Evolutionary conservation across 441 rosid genomes (phyloP).

Genomic region (Eruca vesicaria): DNA sequence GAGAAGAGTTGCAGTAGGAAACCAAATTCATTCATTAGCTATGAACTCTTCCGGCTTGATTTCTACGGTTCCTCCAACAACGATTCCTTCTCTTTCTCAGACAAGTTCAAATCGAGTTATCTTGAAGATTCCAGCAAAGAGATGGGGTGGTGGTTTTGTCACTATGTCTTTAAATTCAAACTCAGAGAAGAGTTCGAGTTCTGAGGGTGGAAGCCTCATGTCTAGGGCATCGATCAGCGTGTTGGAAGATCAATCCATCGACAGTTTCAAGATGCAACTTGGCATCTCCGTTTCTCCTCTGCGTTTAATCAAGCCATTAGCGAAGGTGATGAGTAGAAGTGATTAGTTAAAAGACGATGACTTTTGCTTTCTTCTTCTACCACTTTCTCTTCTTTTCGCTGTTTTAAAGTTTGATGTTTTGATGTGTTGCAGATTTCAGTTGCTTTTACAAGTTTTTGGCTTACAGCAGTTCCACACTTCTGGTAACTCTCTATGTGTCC

Average conservation of each 20-base stretch:
- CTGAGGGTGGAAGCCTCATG: not conserved
- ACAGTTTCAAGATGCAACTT: conserved; percentile 46
- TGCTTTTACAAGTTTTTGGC: conserved; percentile 71
- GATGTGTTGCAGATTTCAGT: conserved; percentile 61
- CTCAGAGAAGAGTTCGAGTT: conserved; percentile 27
- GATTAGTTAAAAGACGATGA: conserved; percentile 51
- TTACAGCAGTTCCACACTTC: conserved; percentile 65
- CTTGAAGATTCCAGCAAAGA: conserved; percentile 15
- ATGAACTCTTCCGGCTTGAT: conserved; percentile 45
- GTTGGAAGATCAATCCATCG: conserved; percentile 32
- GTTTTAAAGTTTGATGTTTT: not conserved
- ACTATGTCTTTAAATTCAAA: conserved; percentile 35
- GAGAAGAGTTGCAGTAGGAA: not conserved
- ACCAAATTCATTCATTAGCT: not conserved
- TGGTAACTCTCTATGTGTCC: conserved; percentile 44
- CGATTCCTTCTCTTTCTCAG: conserved; percentile 11
- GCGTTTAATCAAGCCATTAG: conserved; percentile 33
- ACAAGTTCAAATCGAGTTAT: conserved; percentile 3
- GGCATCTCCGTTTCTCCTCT: conserved; percentile 53
- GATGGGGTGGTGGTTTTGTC: conserved; percentile 21
- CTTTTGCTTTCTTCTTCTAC: not conserved
- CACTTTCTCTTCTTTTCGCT: not conserved
- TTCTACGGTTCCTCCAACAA: conserved; percentile 21
- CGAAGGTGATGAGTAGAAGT: conserved; percentile 41
- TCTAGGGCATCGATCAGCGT: conserved; percentile 27